Evolutionary conservation across 1,139 yeast species (phyloP).

Genomic region (Meyerozyma guilliermondii): DNA sequence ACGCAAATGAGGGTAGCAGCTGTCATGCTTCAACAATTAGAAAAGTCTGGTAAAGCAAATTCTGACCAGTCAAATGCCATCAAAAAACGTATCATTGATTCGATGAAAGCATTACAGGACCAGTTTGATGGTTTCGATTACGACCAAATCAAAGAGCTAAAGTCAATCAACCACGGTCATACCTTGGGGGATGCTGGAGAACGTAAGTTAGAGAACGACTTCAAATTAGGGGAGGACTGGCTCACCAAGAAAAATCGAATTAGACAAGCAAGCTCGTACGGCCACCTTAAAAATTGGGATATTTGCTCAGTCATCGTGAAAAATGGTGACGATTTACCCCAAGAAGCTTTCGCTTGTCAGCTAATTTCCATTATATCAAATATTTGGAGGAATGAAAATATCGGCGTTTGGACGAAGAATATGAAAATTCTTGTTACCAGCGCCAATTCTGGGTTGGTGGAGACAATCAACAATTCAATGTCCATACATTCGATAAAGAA

Average conservation of each 20-base stretch:
- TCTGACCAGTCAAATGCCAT: conserved; percentile 71
- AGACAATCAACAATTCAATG: conserved; percentile 90
- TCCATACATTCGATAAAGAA: conserved; percentile 92
- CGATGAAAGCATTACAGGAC: conserved; percentile 87
- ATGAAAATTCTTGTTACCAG: conserved; percentile 92
- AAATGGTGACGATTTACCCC: conserved; percentile 92
- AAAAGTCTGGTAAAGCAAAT: conserved; percentile 63
- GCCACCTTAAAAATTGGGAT: conserved; percentile 91
- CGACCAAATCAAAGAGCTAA: no score
- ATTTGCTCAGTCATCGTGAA: conserved; percentile 91
- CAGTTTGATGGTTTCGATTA: conserved; percentile 25
- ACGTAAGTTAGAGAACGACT: conserved; percentile 83
- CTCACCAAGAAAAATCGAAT: conserved; percentile 72
- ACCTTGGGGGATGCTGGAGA: conserved; percentile 63
- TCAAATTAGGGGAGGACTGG: conserved; percentile 96
- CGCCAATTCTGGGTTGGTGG: conserved; percentile 86
- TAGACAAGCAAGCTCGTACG: conserved; percentile 68
- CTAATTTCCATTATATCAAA: conserved; percentile 78
- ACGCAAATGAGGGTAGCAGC: conserved; percentile 86
- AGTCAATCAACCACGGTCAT: conserved; percentile 26
- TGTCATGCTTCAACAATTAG: conserved; percentile 86
- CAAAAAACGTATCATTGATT: conserved; percentile 70
- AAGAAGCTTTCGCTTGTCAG: conserved; percentile 97
- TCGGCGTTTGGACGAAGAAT: conserved; percentile 82
- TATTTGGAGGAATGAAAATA: conserved; percentile 62